Percentiles rank a stretch among this genome's conserved stretches.
Conservation (phyloP, 1,284 basidiomycete genomes). For the Cryptococcus hybrid region DNA sequence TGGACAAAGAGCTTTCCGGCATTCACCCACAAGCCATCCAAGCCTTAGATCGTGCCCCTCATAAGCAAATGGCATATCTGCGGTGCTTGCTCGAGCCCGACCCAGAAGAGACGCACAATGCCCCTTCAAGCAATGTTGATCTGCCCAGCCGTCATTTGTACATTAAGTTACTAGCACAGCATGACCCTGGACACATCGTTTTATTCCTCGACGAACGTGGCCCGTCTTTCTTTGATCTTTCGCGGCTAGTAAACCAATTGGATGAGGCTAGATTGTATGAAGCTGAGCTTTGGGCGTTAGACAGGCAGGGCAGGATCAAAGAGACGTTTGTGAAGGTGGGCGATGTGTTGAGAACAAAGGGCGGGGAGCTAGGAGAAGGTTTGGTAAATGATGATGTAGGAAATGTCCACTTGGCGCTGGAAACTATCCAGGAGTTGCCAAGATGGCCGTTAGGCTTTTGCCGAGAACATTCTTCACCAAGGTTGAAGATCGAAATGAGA, state of each 20-base stretch:
- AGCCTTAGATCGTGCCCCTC: conserved; percentile 47
- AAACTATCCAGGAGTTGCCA: conserved; percentile 54
- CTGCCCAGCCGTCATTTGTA: conserved; percentile 61
- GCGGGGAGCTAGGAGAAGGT: conserved; percentile 56
- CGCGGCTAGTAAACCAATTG: conserved; percentile 61
- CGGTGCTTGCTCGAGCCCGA: conserved; percentile 68
- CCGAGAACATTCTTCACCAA: conserved; percentile 59
- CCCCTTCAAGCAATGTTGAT: conserved; percentile 54
- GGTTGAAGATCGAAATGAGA: not conserved
- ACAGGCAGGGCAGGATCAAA: conserved; percentile 62
- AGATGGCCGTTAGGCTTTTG: conserved; percentile 66
- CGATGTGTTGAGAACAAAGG: conserved; percentile 60
- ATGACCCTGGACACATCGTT: conserved; percentile 67
- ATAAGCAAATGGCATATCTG: conserved; percentile 73
- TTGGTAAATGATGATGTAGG: conserved; percentile 47
- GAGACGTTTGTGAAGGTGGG: conserved; percentile 68
- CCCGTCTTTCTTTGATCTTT: conserved; percentile 60
- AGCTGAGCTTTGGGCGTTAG: conserved; percentile 78
- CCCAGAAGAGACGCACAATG: conserved; percentile 39
- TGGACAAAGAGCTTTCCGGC: conserved; percentile 61
- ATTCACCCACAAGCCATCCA: conserved; percentile 16
- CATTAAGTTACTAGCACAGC: conserved; percentile 69
- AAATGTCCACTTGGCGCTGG: conserved; percentile 52
- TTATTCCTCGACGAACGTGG: conserved; percentile 64
- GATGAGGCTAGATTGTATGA: conserved; percentile 67